A percentile compares a stretch with the other conserved stretches of the same genome.
phyloP scores from a whole-genome alignment of 352 stramenopile species.

The Globisporangium perplexum region DNA sequence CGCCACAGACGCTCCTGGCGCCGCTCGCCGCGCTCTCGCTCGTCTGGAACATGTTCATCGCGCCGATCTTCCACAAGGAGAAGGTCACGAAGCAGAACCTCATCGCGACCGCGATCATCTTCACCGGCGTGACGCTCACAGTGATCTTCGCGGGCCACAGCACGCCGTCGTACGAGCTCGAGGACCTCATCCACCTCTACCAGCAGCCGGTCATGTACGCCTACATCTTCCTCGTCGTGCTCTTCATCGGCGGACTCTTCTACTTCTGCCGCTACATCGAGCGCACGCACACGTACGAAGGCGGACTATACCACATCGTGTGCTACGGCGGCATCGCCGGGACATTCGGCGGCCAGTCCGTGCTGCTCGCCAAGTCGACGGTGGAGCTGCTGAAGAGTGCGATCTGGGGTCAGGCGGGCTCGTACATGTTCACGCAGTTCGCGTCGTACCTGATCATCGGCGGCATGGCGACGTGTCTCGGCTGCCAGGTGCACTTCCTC shows the following conservation, averaged over 20 bases:
- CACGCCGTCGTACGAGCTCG: slow-evolving; percentile 80
- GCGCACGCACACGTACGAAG: slow-evolving; percentile 58
- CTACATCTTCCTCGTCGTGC: slow-evolving; percentile 73
- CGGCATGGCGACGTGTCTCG: slow-evolving; percentile 57
- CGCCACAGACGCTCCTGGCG: slow-evolving; percentile 85
- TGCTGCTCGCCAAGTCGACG: slow-evolving; percentile 87
- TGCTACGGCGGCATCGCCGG: slow-evolving; percentile 87
- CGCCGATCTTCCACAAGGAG: slow-evolving; percentile 87
- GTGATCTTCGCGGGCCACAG: slow-evolving; percentile 87
- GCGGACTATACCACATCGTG: slow-evolving; percentile 74
- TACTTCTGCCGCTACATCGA: slow-evolving; percentile 67
- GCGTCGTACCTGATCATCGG: slow-evolving; percentile 80
- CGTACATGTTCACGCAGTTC: slow-evolving; percentile 70
- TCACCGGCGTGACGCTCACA: slow-evolving; percentile 81
- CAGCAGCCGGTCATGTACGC: slow-evolving; percentile 75
- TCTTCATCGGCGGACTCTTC: slow-evolving; percentile 62
- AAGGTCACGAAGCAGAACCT: slow-evolving; percentile 80
- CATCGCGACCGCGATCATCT: slow-evolving; percentile 84
- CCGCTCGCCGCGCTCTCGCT: slow-evolving; percentile 85
- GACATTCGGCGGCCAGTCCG: slow-evolving; percentile 85
- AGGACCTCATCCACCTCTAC: slow-evolving; percentile 81
- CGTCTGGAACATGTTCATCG: slow-evolving; percentile 92
- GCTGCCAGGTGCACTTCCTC: slow-evolving; percentile 84
- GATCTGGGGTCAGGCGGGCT: slow-evolving; percentile 73
- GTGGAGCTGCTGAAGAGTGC: slow-evolving; percentile 89